Percentiles rank a stretch among this genome's conserved stretches.
Evolutionary conservation across 139 green algal genomes (phyloP).

Genomic region (Chlorella sp.): DNA sequence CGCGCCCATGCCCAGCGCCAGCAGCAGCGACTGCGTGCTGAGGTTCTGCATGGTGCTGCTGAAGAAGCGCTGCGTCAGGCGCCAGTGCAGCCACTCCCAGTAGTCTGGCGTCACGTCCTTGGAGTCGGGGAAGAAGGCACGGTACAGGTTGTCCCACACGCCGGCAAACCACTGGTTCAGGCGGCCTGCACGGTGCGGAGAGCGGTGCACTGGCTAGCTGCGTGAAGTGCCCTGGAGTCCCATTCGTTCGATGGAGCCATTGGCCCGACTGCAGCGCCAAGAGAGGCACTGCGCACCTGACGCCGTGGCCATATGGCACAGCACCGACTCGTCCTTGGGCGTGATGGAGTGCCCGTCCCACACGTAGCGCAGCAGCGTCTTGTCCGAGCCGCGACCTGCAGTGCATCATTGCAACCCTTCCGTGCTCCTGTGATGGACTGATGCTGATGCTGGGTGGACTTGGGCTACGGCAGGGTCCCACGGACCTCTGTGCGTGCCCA

Average conservation of each 20-base stretch:
- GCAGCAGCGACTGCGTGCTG: constrained; percentile 81
- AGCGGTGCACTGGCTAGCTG: background rate
- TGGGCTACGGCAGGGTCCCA: no score
- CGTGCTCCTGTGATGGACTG: background rate
- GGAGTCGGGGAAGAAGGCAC: constrained; percentile 46
- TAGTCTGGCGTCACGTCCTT: constrained; percentile 80
- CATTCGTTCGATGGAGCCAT: background rate
- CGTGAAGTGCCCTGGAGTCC: background rate
- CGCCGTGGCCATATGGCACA: constrained; percentile 11
- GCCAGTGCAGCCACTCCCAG: constrained; percentile 82
- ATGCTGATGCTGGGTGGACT: background rate
- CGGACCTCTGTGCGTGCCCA: constrained; percentile 23
- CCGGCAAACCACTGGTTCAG: constrained; percentile 18
- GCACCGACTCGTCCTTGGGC: constrained; percentile 28
- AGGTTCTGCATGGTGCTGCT: constrained; percentile 73
- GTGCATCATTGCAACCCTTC: background rate
- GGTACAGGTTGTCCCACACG: constrained; percentile 10
- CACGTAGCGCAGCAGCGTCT: constrained; percentile 34
- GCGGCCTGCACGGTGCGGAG: constrained; percentile 28
- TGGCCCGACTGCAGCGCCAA: background rate
- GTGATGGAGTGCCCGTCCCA: constrained; percentile 42
- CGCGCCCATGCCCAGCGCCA: constrained; percentile 84
- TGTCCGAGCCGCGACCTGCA: constrained; percentile 9
- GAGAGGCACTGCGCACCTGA: background rate
- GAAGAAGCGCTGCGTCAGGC: constrained; percentile 71